Percentiles rank a stretch among this genome's conserved stretches.
Evolutionary conservation across 495 filamentous ascomycete species (phyloP).

Genomic region (Apiosordaria backusii): DNA sequence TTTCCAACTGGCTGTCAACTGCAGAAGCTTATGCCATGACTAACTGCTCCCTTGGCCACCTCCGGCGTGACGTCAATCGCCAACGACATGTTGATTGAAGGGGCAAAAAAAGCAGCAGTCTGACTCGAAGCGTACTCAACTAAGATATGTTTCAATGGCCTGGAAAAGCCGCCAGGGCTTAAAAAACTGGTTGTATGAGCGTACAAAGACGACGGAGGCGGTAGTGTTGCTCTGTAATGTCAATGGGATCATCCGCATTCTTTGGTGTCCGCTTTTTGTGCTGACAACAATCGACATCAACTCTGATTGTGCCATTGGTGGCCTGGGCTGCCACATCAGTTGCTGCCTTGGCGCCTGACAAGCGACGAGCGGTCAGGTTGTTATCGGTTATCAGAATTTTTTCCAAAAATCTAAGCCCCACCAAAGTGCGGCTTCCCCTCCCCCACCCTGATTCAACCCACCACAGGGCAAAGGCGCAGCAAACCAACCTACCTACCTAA

Average conservation of each 20-base stretch:
- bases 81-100: background rate
- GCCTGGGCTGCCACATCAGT: background rate
- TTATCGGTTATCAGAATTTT: conserved; percentile 40
- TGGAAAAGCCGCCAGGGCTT: too few relatives aligned
- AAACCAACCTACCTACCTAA: conserved; percentile 13
- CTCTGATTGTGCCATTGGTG: background rate
- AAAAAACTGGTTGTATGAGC: background rate
- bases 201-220: background rate
- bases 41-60: background rate
- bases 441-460: conserved; percentile 30
- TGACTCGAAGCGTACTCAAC: background rate
- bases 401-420: conserved; percentile 34
- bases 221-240: background rate
- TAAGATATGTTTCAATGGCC: background rate
- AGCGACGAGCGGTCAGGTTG: conserved; percentile 14
- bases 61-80: background rate
- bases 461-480: conserved; percentile 26
- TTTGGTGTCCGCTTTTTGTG: background rate
- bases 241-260: background rate
- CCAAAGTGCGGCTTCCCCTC: conserved; percentile 31
- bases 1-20: background rate
- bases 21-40: background rate
- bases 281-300: background rate
- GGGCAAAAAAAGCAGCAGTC: background rate
- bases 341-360: conserved; percentile 33